Evolutionary conservation across 495 filamentous ascomycete species (phyloP).

Genomic region (Corynascus novoguineensis): DNA sequence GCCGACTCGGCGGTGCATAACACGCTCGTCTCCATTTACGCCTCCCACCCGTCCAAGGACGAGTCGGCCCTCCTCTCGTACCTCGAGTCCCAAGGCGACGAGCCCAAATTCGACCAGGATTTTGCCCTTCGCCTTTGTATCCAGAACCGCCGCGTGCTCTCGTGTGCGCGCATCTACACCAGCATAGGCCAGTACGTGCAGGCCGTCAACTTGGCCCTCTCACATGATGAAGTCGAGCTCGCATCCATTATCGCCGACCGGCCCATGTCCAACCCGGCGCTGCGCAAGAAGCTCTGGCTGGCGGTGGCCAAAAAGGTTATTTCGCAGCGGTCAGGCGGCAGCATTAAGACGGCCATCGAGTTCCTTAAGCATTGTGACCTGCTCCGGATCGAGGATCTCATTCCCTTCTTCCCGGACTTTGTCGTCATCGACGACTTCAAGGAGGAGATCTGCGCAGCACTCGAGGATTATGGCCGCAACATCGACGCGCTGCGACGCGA

Average conservation of each 20-base stretch:
- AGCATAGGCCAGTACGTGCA: constrained; percentile 88
- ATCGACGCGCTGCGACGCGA: constrained; percentile 88
- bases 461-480: constrained; percentile 84
- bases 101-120: constrained; percentile 85
- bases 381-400: constrained; percentile 90
- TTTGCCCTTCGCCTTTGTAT: constrained; percentile 96
- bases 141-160: constrained; percentile 83
- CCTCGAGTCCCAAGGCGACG: constrained; percentile 65
- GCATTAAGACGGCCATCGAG: constrained; percentile 91
- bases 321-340: constrained; percentile 71
- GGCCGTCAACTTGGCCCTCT: constrained; percentile 85
- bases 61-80: constrained; percentile 83
- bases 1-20: constrained; percentile 92
- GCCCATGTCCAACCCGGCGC: constrained; percentile 65
- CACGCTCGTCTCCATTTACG: constrained; percentile 93
- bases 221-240: constrained; percentile 82
- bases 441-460: constrained; percentile 87
- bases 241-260: constrained; percentile 86
- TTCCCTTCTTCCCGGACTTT: constrained; percentile 98
- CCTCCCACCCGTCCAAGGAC: constrained; percentile 72
- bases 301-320: constrained; percentile 91
- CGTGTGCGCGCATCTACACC: constrained; percentile 92
- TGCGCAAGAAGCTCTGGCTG: constrained; percentile 93
- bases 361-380: constrained; percentile 89
- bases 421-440: constrained; percentile 99